Evolutionary conservation across 1,284 basidiomycete genomes (phyloP).

Genomic region (Exsudoporus floridanus): DNA sequence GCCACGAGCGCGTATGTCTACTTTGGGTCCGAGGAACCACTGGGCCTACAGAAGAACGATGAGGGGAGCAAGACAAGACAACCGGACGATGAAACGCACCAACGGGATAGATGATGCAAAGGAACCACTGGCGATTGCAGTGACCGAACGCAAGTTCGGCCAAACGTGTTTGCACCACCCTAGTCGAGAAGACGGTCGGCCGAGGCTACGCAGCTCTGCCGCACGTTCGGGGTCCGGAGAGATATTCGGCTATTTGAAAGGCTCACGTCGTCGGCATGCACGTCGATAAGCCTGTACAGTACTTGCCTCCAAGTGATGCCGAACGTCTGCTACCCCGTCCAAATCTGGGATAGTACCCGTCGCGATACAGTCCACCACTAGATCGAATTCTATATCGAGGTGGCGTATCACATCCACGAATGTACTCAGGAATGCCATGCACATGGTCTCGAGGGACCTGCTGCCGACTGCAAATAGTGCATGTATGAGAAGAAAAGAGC

Average conservation of each 20-base stretch:
- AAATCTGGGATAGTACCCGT: slow-evolving; percentile 13
- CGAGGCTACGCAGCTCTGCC: slow-evolving; percentile 18
- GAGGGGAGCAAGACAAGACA: background rate
- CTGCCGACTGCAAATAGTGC: slow-evolving; percentile 20
- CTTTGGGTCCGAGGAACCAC: slow-evolving; percentile 14
- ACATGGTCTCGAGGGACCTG: slow-evolving; percentile 10
- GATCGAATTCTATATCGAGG: slow-evolving; percentile 21
- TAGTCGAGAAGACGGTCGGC: slow-evolving; percentile 15
- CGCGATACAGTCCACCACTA: slow-evolving; percentile 14
- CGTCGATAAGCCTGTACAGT: background rate
- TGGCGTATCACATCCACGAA: slow-evolving; percentile 20
- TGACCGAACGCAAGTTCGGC: slow-evolving; percentile 13
- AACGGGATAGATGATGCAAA: slow-evolving; percentile 12
- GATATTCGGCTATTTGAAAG: slow-evolving; percentile 7
- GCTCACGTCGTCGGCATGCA: background rate
- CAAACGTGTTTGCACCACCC: slow-evolving; percentile 20
- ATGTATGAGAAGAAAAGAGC: slow-evolving; percentile 26
- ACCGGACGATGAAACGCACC: background rate
- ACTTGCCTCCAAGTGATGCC: slow-evolving; percentile 15
- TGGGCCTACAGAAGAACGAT: slow-evolving; percentile 2
- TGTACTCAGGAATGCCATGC: slow-evolving; percentile 5
- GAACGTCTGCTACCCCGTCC: slow-evolving; percentile 10
- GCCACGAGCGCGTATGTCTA: background rate
- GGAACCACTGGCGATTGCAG: slow-evolving; percentile 6
- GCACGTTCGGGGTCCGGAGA: slow-evolving; percentile 20